phyloP scores from a whole-genome alignment of 805 yeast genomes.

The Ogataea trehalophila region DNA sequence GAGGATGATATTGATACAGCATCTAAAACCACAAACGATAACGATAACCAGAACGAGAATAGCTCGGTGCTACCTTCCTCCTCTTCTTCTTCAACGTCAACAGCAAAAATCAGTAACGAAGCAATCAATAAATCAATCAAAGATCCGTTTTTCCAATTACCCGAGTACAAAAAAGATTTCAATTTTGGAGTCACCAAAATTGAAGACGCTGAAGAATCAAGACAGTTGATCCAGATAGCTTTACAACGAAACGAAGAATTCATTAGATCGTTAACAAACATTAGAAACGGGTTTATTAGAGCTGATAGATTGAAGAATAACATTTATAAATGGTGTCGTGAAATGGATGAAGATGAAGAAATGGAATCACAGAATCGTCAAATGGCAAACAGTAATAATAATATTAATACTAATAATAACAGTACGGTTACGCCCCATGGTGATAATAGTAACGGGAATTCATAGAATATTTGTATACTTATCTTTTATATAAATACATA shows the following conservation, averaged over 20 bases:
- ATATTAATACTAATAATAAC: not conserved
- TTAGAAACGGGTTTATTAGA: slow-evolving; percentile 71
- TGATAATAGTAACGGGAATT: not conserved
- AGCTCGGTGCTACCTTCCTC: too few species aligned
- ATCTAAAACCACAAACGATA: slow-evolving; percentile 9
- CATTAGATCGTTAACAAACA: slow-evolving; percentile 66
- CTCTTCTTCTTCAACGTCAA: not conserved
- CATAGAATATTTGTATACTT: slow-evolving; percentile 1
- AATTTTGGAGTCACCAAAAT: slow-evolving; percentile 43
- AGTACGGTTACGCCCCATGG: too few species aligned
- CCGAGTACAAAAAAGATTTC: slow-evolving; percentile 43
- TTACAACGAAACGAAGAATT: slow-evolving; percentile 84
- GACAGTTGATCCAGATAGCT: slow-evolving; percentile 72
- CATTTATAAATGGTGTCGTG: slow-evolving; percentile 79
- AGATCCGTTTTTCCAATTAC: slow-evolving; percentile 67
- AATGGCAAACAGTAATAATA: not conserved
- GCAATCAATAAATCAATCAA: slow-evolving; percentile 14
- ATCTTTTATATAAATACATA: not conserved
- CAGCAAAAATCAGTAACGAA: slow-evolving; percentile 6
- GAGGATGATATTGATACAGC: slow-evolving; percentile 22
- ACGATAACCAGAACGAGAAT: slow-evolving; percentile 6
- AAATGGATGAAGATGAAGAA: slow-evolving; percentile 57
- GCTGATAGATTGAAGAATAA: slow-evolving; percentile 72
- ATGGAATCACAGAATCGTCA: slow-evolving; percentile 1
- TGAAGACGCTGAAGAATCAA: slow-evolving; percentile 60